A percentile compares a stretch with the other conserved stretches of the same genome.
These are phyloP conservation scores for Candida andamanensis DNA, from an alignment of 805 yeast genomes.

Conservation along the genomic window DNA sequence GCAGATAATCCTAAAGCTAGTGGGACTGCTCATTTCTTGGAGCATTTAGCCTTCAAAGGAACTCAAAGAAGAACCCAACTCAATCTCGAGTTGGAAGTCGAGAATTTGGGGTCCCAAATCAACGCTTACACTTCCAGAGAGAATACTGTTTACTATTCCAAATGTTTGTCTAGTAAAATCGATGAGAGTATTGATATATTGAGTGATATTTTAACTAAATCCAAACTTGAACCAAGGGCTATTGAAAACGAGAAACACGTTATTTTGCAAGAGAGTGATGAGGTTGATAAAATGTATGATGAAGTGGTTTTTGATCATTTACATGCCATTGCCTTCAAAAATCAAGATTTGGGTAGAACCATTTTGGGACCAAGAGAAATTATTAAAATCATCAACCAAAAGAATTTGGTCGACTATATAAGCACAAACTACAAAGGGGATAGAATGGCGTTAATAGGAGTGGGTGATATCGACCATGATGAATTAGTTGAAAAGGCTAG, in stretches of 20 bases:
- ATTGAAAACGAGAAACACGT: constrained; percentile 96
- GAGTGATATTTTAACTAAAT: constrained; percentile 82
- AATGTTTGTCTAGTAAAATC: constrained; percentile 74
- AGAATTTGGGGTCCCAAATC: constrained; percentile 92
- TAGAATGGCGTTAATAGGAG: constrained; percentile 96
- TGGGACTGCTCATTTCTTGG: constrained; percentile 97
- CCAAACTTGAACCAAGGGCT: constrained; percentile 75
- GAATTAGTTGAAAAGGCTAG: constrained; percentile 74
- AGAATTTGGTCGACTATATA: constrained; percentile 76
- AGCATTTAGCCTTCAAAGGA: constrained; percentile 96
- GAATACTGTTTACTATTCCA: constrained; percentile 94
- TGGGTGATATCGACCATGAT: constrained; percentile 89
- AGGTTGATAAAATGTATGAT: constrained; percentile 96
- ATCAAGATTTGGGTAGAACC: constrained; percentile 93
- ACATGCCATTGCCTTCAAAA: constrained; percentile 86
- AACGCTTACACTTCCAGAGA: constrained; percentile 99
- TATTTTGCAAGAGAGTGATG: constrained; percentile 93
- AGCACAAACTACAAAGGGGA: constrained; percentile 87
- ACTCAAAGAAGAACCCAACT: constrained; percentile 76
- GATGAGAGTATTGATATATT: constrained; percentile 83
- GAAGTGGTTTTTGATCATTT: constrained; percentile 96
- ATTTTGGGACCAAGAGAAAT: constrained; percentile 91
- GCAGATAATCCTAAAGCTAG: constrained; percentile 83
- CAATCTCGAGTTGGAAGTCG: constrained; percentile 86
- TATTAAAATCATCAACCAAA: constrained; percentile 71